Evolutionary conservation across 2,329 filamentous ascomycete genomes (phyloP).

Genomic region (Penicillium fuscoglaucum): DNA sequence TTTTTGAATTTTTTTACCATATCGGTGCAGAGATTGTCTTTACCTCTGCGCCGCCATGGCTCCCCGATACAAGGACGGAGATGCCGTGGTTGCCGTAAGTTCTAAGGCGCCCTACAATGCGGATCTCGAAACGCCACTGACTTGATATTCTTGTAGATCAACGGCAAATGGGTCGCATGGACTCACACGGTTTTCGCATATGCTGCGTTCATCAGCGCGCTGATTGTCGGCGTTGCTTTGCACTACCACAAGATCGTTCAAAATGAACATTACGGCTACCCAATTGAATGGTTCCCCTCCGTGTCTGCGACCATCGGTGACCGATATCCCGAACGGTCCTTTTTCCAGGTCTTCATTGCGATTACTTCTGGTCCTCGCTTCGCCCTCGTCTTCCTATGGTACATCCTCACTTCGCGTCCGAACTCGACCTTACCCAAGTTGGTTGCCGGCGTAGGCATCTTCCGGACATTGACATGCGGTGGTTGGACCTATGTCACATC

Average conservation of each 20-base stretch:
- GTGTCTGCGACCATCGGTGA: constrained; percentile 97
- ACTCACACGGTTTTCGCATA: constrained; percentile 83
- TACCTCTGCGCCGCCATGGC: constrained; percentile 51
- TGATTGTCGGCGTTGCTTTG: constrained; percentile 75
- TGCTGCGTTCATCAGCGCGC: constrained; percentile 77
- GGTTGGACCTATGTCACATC: constrained; percentile 99
- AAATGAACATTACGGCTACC: constrained; percentile 94
- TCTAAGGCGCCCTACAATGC: constrained; percentile 12
- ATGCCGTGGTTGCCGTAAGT: constrained; percentile 61
- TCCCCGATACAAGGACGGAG: constrained; percentile 62
- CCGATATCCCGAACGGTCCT: constrained; percentile 90
- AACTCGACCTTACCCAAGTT: constrained; percentile 77
- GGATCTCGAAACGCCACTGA: constrained; percentile 28
- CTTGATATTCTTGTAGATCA: constrained; percentile 55
- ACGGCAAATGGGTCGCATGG: constrained; percentile 88
- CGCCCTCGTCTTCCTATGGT: constrained; percentile 86
- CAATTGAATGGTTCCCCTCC: constrained; percentile 94
- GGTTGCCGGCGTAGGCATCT: constrained; percentile 74
- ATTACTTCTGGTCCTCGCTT: constrained; percentile 94
- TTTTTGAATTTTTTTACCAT: constrained; percentile 11
- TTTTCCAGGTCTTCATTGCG: constrained; percentile 97
- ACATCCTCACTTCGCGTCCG: constrained; percentile 77
- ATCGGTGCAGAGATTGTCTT: constrained; percentile 19
- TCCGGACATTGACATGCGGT: constrained; percentile 89
- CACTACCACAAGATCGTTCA: constrained; percentile 98